Base-by-base conservation (phyloP, 1,284 basidiomycete species). In the Malassezia cuniculi region DNA sequence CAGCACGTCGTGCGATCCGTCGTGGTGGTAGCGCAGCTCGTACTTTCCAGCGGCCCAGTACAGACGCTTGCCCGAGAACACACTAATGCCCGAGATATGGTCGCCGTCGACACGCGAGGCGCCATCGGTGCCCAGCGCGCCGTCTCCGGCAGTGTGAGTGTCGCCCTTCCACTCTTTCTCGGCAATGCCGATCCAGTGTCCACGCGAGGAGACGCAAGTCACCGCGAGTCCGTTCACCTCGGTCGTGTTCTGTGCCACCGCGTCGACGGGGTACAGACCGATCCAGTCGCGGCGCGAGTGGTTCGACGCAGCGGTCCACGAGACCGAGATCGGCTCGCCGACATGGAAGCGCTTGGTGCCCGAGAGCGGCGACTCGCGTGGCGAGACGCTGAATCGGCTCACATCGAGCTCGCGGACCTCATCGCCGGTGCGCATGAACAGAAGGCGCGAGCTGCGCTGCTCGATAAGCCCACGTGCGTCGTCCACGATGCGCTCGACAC, bases 221-320 rank as follows among this genome's bases (percentile, higher is more conserved):
- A 64, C 51, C 15, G 50, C 38, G 18, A 39, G 18, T 9, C 35
- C 27, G 10, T 57, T 41, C 12, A 18, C 25, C 27, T 36, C 46
- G 5, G 34, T 47, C 5, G 44, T 15, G 27, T 26, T 19, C 6
- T 14, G 6, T 7, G 20, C 39, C 3, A 43, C 44, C 1, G 43
- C 47, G 10, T 36, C 15, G 4, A 60, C 33, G 1, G 48, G 43
- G 60, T 93, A 94, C 28, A 97, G 77, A 9, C 89, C 93, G 55
- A 97, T 83, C 93, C 90, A 97, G 68, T 97, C 90, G 54, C 80
- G 78, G n/a, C 84, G 75, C 11, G 86, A 90, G 64, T 95, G 90
- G 42, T 79, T 77, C 22, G 73, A 69, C 0, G 90, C 86, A 1
- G 85, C 89, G 36, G 78, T 77, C 89, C 89, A 97, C 29, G 76